Percentiles rank a stretch among this genome's conserved stretches.
These are phyloP conservation scores for Amphirosellinia nigrospora DNA, from an alignment of 495 filamentous ascomycete genomes.

Conservation along the genomic window DNA sequence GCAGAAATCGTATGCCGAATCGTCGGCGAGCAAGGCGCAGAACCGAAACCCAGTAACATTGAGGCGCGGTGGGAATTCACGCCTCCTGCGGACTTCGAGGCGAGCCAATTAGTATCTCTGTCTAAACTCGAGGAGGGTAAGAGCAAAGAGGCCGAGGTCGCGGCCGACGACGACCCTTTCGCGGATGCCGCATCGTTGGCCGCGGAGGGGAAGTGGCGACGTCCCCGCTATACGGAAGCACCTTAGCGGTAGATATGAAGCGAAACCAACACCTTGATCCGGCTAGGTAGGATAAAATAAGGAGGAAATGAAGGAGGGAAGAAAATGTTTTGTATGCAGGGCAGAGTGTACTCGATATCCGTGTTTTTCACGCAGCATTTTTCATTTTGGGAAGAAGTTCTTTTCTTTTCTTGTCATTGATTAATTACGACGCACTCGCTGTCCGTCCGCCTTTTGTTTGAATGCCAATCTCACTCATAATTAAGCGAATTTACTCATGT, in stretches of 20 bases:
- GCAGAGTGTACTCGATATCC: constrained; percentile 24
- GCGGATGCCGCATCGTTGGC: constrained; percentile 50
- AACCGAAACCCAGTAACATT: constrained; percentile 75
- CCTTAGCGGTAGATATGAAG: constrained; percentile 79
- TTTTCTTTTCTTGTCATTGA: neutral
- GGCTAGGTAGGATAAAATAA: constrained; percentile 1
- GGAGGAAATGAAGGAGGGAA: neutral
- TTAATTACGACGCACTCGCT: constrained; percentile 18
- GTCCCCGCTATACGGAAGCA: constrained; percentile 75
- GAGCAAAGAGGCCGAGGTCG: constrained; percentile 41
- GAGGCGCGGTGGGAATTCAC: constrained; percentile 84
- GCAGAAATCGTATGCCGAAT: constrained; percentile 80
- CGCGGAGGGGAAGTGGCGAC: constrained; percentile 66
- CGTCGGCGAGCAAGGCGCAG: constrained; percentile 69
- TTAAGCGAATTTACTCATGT: neutral
- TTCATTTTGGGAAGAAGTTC: neutral
- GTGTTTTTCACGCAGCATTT: constrained; percentile 4
- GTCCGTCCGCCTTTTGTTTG: neutral
- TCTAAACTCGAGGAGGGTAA: constrained; percentile 53
- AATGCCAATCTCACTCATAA: neutral
- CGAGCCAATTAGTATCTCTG: constrained; percentile 69
- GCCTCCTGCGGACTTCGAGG: constrained; percentile 38
- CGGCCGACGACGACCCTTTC: constrained; percentile 45
- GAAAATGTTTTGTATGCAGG: constrained; percentile 16
- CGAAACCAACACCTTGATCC: constrained; percentile 28